Evolutionary conservation across 129 eudicot species (phyloP).

Genomic region (Deinandra increscens): DNA sequence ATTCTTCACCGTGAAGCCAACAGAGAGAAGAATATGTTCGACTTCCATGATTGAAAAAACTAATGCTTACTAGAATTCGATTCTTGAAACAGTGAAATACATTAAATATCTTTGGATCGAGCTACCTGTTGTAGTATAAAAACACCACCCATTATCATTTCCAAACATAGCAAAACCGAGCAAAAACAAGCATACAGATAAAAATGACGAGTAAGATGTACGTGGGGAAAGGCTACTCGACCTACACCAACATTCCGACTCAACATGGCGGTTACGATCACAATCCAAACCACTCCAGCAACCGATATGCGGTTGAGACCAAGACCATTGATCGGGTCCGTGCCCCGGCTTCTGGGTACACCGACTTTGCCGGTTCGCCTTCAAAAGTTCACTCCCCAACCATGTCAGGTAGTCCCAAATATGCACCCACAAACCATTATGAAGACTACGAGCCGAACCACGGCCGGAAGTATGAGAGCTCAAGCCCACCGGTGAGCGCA

Average conservation of each 20-base stretch:
- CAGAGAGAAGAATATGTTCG: slow-evolving; percentile 30
- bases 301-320: slow-evolving; percentile 22
- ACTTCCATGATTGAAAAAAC: slow-evolving; percentile 8
- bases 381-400: slow-evolving; percentile 25
- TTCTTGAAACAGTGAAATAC: slow-evolving; percentile 23
- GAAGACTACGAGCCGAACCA: slow-evolving; percentile 8
- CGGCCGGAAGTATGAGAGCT: slow-evolving; percentile 17
- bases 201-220: slow-evolving; percentile 21
- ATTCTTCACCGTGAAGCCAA: background rate
- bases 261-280: slow-evolving; percentile 7
- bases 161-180: slow-evolving; percentile 14
- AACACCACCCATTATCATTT: background rate
- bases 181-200: background rate
- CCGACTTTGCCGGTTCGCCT: slow-evolving; percentile 22
- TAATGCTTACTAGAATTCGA: background rate
- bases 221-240: slow-evolving; percentile 31
- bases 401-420: slow-evolving; percentile 14
- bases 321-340: slow-evolving; percentile 6
- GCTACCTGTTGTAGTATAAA: slow-evolving; percentile 5
- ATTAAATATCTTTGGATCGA: background rate
- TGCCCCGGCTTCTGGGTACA: slow-evolving; percentile 20
- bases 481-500: slow-evolving; percentile 17
- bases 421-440: background rate
- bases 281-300: background rate
- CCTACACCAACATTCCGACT: slow-evolving; percentile 22